A percentile compares a stretch with the other conserved stretches of the same genome.
These are phyloP conservation scores for Collybia sordida DNA, from an alignment of 768 basidiomycete genomes.

Conservation along the genomic window DNA sequence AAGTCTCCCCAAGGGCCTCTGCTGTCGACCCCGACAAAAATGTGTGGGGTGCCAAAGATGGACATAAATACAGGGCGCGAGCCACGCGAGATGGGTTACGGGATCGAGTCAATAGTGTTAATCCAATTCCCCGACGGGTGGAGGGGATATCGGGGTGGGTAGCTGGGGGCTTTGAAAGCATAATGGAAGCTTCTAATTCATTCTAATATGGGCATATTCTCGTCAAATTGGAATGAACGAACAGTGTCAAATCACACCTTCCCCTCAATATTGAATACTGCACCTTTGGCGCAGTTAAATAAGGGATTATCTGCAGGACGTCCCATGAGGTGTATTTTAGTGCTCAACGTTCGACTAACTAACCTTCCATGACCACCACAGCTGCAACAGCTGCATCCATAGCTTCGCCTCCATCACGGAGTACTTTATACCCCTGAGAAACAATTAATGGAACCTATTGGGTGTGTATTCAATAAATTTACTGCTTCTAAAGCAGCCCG, in stretches of 20 bases:
- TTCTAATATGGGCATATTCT: slow-evolving; percentile 48
- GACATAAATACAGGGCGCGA: slow-evolving; percentile 70
- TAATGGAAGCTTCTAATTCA: slow-evolving; percentile 79
- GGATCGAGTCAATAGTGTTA: slow-evolving; percentile 63
- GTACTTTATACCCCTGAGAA: slow-evolving; percentile 55
- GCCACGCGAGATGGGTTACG: slow-evolving; percentile 76
- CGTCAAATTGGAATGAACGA: background rate
- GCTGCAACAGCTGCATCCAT: slow-evolving; percentile 82
- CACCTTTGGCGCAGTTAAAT: slow-evolving; percentile 80
- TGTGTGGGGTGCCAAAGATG: slow-evolving; percentile 58
- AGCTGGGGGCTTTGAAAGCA: slow-evolving; percentile 76
- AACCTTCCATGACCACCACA: slow-evolving; percentile 73
- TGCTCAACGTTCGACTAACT: slow-evolving; percentile 4
- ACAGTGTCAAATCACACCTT: slow-evolving; percentile 48
- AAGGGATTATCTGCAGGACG: slow-evolving; percentile 59
- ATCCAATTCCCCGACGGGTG: slow-evolving; percentile 59
- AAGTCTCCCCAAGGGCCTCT: slow-evolving; percentile 55
- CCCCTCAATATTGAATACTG: slow-evolving; percentile 79
- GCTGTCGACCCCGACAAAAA: slow-evolving; percentile 69
- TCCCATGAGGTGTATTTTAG: background rate
- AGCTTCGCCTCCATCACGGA: slow-evolving; percentile 71
- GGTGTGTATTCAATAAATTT: slow-evolving; percentile 3
- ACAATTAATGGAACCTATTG: background rate
- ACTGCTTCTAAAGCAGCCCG: slow-evolving; percentile 51
- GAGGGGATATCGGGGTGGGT: slow-evolving; percentile 59